These are phyloP conservation scores for Allium fistulosum DNA, from an alignment of 106 monocot genomes.

Conservation along the genomic window DNA sequence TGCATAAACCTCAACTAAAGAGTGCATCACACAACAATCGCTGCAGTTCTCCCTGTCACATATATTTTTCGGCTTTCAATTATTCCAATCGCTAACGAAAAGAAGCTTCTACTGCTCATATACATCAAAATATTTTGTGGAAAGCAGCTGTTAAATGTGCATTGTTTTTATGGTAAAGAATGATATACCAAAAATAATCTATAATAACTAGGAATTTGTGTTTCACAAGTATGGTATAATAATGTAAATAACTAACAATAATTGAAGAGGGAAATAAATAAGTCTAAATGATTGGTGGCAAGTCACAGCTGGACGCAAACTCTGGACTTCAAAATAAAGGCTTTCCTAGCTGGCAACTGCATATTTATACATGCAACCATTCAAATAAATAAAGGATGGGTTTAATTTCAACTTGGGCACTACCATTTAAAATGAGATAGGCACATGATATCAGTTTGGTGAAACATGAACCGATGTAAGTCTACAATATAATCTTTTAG, in stretches of 20 bases:
- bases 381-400: conserved; percentile 1
- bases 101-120: no score
- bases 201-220: no score
- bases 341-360: neutral
- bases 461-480: neutral
- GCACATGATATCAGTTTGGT: neutral
- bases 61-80: no score
- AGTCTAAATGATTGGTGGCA: conserved; percentile 3
- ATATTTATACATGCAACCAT: neutral
- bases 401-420: neutral
- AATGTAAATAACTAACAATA: neutral
- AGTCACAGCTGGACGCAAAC: conserved; percentile 10
- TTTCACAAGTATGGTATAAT: no score
- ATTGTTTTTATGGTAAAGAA: no score
- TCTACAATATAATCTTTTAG: neutral
- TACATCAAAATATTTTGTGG: no score
- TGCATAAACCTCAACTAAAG: no score
- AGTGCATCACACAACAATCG: no score
- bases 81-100: no score
- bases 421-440: neutral
- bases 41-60: no score
- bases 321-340: neutral
- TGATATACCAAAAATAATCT: no score
- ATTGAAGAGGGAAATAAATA: conserved; percentile 7
- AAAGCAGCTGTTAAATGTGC: no score